A percentile compares a stretch with the other conserved stretches of the same genome.
These are phyloP conservation scores for Nidularia pulvinata DNA, from an alignment of 768 basidiomycete genomes.

Conservation along the genomic window DNA sequence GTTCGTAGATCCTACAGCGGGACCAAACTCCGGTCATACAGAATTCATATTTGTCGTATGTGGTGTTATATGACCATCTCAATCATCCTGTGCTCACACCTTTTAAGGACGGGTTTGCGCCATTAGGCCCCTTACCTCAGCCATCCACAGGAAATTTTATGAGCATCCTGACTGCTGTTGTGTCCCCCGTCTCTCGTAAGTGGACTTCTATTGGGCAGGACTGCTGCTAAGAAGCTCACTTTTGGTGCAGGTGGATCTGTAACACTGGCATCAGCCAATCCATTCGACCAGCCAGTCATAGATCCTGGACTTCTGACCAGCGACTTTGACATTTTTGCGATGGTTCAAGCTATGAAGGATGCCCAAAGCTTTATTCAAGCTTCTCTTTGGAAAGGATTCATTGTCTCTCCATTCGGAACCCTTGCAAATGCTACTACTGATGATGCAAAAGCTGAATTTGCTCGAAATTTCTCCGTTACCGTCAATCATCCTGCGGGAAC, in stretches of 20 bases:
- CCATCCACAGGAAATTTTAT: slow-evolving; percentile 20
- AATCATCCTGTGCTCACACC: background rate
- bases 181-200: slow-evolving; percentile 24
- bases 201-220: background rate
- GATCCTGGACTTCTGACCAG: slow-evolving; percentile 15
- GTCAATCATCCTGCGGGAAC: slow-evolving; percentile 24
- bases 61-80: background rate
- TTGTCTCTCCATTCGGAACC: slow-evolving; percentile 11
- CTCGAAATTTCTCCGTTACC: slow-evolving; percentile 13
- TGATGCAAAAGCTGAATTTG: slow-evolving; percentile 15
- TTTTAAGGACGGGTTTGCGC: slow-evolving; percentile 2
- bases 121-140: slow-evolving; percentile 6
- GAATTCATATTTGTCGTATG: slow-evolving; percentile 10
- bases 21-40: slow-evolving; percentile 4
- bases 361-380: slow-evolving; percentile 20
- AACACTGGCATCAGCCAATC: slow-evolving; percentile 20
- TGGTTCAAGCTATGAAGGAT: slow-evolving; percentile 21
- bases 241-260: slow-evolving; percentile 16
- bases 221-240: background rate
- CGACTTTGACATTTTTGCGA: slow-evolving; percentile 19
- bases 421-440: slow-evolving; percentile 21
- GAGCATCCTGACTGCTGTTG: slow-evolving; percentile 16
- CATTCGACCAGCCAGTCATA: slow-evolving; percentile 20
- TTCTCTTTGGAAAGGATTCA: slow-evolving; percentile 20
- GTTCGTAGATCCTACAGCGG: slow-evolving; percentile 9